Conservation (phyloP, 495 filamentous ascomycete species). For the Oleoguttula mirabilis region DNA sequence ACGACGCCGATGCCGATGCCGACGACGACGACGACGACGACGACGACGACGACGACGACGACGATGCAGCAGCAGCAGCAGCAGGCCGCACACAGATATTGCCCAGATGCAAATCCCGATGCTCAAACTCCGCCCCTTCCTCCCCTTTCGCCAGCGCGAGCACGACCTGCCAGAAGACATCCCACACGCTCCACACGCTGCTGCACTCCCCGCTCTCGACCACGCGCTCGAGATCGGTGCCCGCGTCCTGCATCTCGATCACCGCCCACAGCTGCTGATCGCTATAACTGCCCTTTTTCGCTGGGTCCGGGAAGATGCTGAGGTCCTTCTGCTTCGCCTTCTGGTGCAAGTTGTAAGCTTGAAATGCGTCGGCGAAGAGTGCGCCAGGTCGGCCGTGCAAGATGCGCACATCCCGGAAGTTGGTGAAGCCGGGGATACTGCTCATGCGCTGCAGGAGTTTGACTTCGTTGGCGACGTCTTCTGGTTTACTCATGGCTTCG, state of each 20-base stretch:
- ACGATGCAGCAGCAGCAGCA: no score
- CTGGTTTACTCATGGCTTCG: slow-evolving; percentile 34
- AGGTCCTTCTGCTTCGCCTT: slow-evolving; percentile 45
- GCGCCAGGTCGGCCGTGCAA: slow-evolving; percentile 56
- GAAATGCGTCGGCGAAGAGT: slow-evolving; percentile 51
- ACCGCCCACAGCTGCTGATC: slow-evolving; percentile 65
- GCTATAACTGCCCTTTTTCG: slow-evolving; percentile 40
- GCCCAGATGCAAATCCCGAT: slow-evolving; percentile 78
- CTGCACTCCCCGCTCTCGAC: slow-evolving; percentile 29
- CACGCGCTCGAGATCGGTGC: slow-evolving; percentile 60
- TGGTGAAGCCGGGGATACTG: slow-evolving; percentile 77
- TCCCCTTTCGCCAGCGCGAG: slow-evolving; percentile 70
- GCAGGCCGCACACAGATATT: slow-evolving; percentile 59
- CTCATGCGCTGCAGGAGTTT: slow-evolving; percentile 64
- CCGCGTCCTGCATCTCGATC: slow-evolving; percentile 80
- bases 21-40: no score
- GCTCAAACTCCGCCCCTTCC: slow-evolving; percentile 63
- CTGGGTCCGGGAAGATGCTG: slow-evolving; percentile 53
- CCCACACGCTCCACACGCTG: slow-evolving; percentile 50
- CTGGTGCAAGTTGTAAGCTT: slow-evolving; percentile 48
- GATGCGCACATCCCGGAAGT: slow-evolving; percentile 68
- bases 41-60: no score
- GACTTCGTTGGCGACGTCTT: slow-evolving; percentile 53
- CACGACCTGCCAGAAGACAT: slow-evolving; percentile 72
- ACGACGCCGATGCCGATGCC: no score